These are phyloP conservation scores for Magnolia kwangsiensis DNA, from an alignment of 164 flowering plant species.

Conservation along the genomic window DNA sequence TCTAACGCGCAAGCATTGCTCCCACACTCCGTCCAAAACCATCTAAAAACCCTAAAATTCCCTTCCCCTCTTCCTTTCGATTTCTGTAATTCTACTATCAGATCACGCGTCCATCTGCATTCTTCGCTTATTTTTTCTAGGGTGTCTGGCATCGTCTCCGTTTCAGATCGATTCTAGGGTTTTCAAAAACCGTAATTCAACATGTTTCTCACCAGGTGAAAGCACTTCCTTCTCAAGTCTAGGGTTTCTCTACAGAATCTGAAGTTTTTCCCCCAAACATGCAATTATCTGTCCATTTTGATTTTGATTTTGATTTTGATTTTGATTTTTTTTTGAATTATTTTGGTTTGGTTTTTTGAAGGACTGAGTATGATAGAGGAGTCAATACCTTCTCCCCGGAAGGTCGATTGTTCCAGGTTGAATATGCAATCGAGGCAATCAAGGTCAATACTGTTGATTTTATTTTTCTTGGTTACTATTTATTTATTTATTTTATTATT, in stretches of 20 bases:
- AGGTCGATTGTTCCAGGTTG: slow-evolving; percentile 93
- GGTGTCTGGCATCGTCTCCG: not conserved
- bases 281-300: not conserved
- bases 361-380: slow-evolving; percentile 99
- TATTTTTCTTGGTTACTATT: not conserved
- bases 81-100: too few species aligned
- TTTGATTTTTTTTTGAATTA: not conserved
- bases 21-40: too few species aligned
- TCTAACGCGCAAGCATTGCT: too few species aligned
- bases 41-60: too few species aligned
- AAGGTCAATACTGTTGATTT: slow-evolving; percentile 42
- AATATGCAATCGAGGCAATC: slow-evolving; percentile 97
- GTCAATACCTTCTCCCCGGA: slow-evolving; percentile 98
- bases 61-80: too few species aligned
- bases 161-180: not conserved
- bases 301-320: too few species aligned
- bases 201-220: slow-evolving; percentile 16
- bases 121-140: not conserved
- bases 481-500: not conserved
- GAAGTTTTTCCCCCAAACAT: not conserved
- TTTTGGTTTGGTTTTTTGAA: slow-evolving; percentile 10
- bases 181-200: not conserved
- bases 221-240: not conserved
- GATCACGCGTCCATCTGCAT: not conserved
- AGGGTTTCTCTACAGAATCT: not conserved